Base-by-base conservation (phyloP, 2,329 filamentous ascomycete genomes). In the Coniella vitis region DNA sequence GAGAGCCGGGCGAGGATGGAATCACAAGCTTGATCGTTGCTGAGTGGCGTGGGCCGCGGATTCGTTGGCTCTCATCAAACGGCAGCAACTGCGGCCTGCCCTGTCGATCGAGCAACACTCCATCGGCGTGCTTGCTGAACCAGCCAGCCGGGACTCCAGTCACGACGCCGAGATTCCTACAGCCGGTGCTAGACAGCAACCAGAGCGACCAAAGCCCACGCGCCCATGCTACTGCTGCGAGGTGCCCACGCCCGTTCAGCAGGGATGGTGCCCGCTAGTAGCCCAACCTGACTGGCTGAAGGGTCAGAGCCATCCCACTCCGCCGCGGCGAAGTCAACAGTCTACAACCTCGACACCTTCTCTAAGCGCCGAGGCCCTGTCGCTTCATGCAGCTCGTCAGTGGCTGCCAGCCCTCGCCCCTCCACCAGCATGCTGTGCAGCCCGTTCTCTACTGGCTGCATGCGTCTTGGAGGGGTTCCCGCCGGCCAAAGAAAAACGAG, bases 321-420 rank as follows among this genome's bases (percentile, higher is more conserved):
- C 19, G 13, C 40, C 47, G 44, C 34, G 38, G 38, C 39, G 25
- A 29, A 10, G 10, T 7, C 25, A 10, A 29, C 43, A 38, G 46
- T 52, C 47, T 36, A 39, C 48, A 62, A 32, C 38, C 53, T 48
- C 29, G 36, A 48, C 62, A 62, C 64, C 57, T 63, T 61, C 63
- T 61, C 66, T 79, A 79, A 79, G 76, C 76, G 76, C 76, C 73
- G 70, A 72, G 64, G 69, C 69, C 45, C 70, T 75, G 72, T 71
- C 69, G 59, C 61, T 64, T 63, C 65, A 69, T 74, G 73, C 73
- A 73, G 69, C 66, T 68, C 68, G 57, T 56, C 61, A 62, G 54
- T 59, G 49, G 58, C 46, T 57, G 54, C 49, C 56, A 52, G 40
- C 49, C 47, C 25, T 51, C 47, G 52, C 48, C 53, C 58, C 54